phyloP scores from a whole-genome alignment of 2,329 filamentous ascomycete species.

The Calonectria hawksworthii region DNA sequence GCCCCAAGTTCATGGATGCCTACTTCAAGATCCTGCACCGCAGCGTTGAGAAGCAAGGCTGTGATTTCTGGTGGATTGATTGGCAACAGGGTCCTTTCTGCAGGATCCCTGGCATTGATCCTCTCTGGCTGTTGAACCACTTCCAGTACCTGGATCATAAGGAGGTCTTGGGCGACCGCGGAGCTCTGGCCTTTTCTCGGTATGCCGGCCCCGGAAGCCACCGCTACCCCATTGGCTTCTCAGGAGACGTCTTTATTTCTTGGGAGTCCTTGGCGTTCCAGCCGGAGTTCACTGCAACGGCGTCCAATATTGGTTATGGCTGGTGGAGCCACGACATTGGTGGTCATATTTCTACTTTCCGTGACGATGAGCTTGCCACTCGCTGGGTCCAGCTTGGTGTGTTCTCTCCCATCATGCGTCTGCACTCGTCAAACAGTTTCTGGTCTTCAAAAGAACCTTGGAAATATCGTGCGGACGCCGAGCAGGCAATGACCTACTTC shows the following conservation, averaged over 20 bases:
- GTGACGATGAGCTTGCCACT: constrained; percentile 70
- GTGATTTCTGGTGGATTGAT: constrained; percentile 78
- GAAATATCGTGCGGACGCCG: constrained; percentile 63
- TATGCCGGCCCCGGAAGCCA: constrained; percentile 76
- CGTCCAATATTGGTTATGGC: constrained; percentile 76
- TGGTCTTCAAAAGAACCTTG: constrained; percentile 76
- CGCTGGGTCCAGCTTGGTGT: constrained; percentile 74
- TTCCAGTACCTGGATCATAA: constrained; percentile 71
- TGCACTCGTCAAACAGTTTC: constrained; percentile 70
- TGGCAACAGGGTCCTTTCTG: constrained; percentile 75
- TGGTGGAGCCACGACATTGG: constrained; percentile 80
- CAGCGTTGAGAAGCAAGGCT: constrained; percentile 67
- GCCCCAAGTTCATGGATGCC: constrained; percentile 67
- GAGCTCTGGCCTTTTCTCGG: constrained; percentile 70
- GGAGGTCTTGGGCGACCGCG: constrained; percentile 42
- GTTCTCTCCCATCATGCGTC: constrained; percentile 71
- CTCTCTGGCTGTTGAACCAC: constrained; percentile 76
- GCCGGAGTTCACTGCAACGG: constrained; percentile 76
- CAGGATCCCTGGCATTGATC: constrained; percentile 70
- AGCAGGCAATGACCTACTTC: constrained; percentile 61
- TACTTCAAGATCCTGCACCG: constrained; percentile 71
- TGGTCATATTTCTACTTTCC: constrained; percentile 69
- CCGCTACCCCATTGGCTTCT: constrained; percentile 75
- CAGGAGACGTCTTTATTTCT: constrained; percentile 70
- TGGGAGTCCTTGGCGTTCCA: constrained; percentile 75